A percentile compares a stretch with the other conserved stretches of the same genome.
phyloP scores from a whole-genome alignment of 192 early-diverging fungal species.

The Entrophospora sp. region DNA sequence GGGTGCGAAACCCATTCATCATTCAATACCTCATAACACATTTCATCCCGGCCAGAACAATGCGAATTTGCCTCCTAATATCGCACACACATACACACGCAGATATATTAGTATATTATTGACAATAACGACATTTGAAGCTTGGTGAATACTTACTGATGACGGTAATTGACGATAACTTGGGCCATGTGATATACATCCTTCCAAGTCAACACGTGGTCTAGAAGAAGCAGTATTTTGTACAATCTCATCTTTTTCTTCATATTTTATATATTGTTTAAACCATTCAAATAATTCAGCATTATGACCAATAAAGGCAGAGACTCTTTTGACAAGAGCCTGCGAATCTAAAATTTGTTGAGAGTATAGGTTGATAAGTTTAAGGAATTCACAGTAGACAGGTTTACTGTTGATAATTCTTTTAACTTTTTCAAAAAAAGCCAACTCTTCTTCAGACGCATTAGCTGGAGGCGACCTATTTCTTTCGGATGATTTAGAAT shows the following conservation, averaged over 20 bases:
- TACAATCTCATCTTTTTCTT: constrained; percentile 59
- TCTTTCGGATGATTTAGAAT: too few relatives aligned
- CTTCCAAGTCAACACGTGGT: constrained; percentile 54
- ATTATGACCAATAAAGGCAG: constrained; percentile 73
- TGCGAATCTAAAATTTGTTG: constrained; percentile 87
- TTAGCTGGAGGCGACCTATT: constrained; percentile 24
- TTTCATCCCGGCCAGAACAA: constrained; percentile 89
- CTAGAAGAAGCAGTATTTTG: constrained; percentile 54
- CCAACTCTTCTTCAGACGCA: constrained; percentile 74
- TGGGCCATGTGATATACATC: constrained; percentile 54
- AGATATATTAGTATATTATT: too few relatives aligned
- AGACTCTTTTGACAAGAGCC: constrained; percentile 74
- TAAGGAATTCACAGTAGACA: constrained; percentile 94
- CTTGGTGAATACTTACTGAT: constrained; percentile 50
- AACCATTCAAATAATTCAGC: constrained; percentile 93
- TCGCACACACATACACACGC: background rate
- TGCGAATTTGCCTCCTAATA: constrained; percentile 40
- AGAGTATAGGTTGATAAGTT: constrained; percentile 87
- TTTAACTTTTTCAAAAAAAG: constrained; percentile 91
- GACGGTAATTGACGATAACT: constrained; percentile 65
- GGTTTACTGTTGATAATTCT: constrained; percentile 76
- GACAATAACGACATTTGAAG: too few relatives aligned
- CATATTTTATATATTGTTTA: constrained; percentile 77
- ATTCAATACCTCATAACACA: constrained; percentile 92
- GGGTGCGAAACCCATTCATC: constrained; percentile 94